These are phyloP conservation scores for Papiliotrema flavescens DNA, from an alignment of 1,284 basidiomycete species.

Conservation along the genomic window DNA sequence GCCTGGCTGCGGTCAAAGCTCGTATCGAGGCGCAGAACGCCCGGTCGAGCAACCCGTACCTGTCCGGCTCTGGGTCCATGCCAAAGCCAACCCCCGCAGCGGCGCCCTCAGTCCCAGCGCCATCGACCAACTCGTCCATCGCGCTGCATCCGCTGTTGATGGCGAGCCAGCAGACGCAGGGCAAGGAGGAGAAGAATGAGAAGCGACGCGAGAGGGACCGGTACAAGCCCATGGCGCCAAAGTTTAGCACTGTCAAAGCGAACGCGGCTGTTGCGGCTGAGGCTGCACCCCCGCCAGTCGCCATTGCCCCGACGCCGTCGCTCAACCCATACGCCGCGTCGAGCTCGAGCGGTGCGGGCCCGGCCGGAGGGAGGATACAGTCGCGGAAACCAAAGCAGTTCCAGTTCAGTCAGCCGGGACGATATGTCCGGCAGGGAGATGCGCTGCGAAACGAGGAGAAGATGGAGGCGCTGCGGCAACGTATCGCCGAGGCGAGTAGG, in stretches of 20 bases:
- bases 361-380: constrained; percentile 50
- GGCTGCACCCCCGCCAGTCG: constrained; percentile 44
- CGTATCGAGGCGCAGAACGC: constrained; percentile 73
- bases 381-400: constrained; percentile 60
- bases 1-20: constrained; percentile 72
- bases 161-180: constrained; percentile 57
- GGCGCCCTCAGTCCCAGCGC: constrained; percentile 38
- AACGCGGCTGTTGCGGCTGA: constrained; percentile 52
- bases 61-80: constrained; percentile 25
- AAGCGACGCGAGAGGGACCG: constrained; percentile 47
- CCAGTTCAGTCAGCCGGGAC: constrained; percentile 84
- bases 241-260: constrained; percentile 88
- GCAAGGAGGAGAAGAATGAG: constrained; percentile 37
- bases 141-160: constrained; percentile 82
- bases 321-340: constrained; percentile 64
- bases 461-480: constrained; percentile 84
- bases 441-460: constrained; percentile 75
- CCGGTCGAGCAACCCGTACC: constrained; percentile 47
- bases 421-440: constrained; percentile 79
- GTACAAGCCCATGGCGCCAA: constrained; percentile 95
- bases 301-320: constrained; percentile 28
- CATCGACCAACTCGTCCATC: constrained; percentile 45
- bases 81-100: constrained; percentile 38
- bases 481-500: constrained; percentile 84
- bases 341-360: constrained; percentile 19